Conservation (phyloP, 257 asterid species). For the Solanum phureja region DNA sequence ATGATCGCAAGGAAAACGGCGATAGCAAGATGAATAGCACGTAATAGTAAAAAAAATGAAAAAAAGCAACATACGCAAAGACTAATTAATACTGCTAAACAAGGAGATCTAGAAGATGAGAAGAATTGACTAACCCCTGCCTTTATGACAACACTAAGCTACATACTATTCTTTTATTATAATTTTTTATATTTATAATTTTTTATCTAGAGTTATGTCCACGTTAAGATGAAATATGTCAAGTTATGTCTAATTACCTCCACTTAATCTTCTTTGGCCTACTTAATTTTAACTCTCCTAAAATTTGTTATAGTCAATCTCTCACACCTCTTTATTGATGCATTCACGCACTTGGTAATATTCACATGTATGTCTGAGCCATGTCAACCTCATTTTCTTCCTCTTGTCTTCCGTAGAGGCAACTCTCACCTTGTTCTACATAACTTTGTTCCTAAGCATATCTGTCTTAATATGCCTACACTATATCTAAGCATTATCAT, state of each 20-base stretch:
- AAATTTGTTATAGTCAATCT: neutral
- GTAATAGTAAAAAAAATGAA: neutral
- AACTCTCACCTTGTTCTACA: neutral
- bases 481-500: neutral
- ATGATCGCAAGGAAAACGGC: too few relatives aligned
- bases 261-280: neutral
- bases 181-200: too few relatives aligned
- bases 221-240: accelerated
- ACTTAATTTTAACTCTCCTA: neutral
- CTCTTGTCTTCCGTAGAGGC: accelerated
- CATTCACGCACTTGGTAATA: neutral
- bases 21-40: neutral
- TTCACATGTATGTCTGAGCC: neutral
- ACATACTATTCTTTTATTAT: too few relatives aligned
- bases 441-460: neutral
- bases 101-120: neutral
- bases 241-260: too few relatives aligned
- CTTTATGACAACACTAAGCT: too few relatives aligned
- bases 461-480: neutral
- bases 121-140: too few relatives aligned
- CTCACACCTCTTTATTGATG: neutral
- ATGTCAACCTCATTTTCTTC: neutral
- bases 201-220: accelerated
- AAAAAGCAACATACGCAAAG: neutral
- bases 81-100: too few relatives aligned